Base-by-base conservation (phyloP, 495 filamentous ascomycete species). In the Pseudomonodictys pantanalensis region DNA sequence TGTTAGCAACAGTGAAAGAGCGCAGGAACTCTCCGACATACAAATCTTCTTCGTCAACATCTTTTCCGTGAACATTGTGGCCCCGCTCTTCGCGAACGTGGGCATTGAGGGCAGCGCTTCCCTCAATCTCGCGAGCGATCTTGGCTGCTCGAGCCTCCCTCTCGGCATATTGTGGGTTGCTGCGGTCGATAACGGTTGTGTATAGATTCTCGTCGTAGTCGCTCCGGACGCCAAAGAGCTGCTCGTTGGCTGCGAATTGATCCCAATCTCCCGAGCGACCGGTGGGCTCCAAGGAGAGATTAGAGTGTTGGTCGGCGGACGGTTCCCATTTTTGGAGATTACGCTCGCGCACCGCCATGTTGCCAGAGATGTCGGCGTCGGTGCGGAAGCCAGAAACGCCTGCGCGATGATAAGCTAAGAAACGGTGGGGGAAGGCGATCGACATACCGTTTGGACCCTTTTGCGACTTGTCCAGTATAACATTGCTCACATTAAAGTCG, bases 141-240 rank as follows among this genome's bases (percentile, higher is more conserved):
- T 79, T 83, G 44, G 90, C 89, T 5, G 93, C 93, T 7, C 82
- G 81, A 0, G 86, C 90, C 54, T 87, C 75, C 56, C 86, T 83
- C 68, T 88, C 82, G 58, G 83, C 85, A 73, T 93, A 97, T 24
- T 82, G 73, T 1, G 93, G 91, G 69, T 92, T 83, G 28, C 74
- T 85, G 59, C 85, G 87, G 69, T 99, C 85, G 62, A 99, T 90
- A 9, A 80, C 76, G 18, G 92, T 97, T 9, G 95, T 99, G 70
- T 99, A 99, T 44, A 92, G 83, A 65, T 86, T 90, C 72, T 97
- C 95, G 64, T 97, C 86, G 69, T 96, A 97, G 62, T 87, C 87
- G 17, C 84, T 90, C 73, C 83, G 89, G 32, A 92, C 73, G 8
- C 93, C 93, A 69, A 95, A 97, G 2, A 89, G 83, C 30, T 84